Evolutionary conservation across 2,329 filamentous ascomycete genomes (phyloP).

Genomic region (Rutstroemia sp.): DNA sequence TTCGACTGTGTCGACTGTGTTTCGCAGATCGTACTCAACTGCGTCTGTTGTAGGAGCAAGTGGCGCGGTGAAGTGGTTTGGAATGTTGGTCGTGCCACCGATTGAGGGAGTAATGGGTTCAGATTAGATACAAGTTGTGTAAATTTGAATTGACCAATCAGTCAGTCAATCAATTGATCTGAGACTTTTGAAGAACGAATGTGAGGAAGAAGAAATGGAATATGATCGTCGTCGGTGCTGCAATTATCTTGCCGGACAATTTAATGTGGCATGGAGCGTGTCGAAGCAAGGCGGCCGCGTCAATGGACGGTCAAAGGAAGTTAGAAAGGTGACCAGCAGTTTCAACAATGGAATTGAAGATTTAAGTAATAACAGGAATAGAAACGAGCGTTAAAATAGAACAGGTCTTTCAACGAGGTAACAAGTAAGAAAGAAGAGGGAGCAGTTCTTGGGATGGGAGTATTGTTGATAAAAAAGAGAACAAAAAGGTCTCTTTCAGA

Average conservation of each 20-base stretch:
- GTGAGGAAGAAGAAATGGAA: background rate
- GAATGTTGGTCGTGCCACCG: background rate
- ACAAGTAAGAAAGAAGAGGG: background rate
- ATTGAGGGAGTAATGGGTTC: background rate
- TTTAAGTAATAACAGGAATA: background rate
- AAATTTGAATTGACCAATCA: too few relatives aligned
- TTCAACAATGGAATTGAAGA: background rate
- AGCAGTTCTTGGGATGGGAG: background rate
- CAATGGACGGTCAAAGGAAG: too few relatives aligned
- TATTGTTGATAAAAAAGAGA: background rate
- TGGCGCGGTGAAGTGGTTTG: background rate
- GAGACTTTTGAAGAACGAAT: background rate
- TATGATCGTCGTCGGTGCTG: background rate
- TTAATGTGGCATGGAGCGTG: background rate
- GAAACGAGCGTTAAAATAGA: background rate
- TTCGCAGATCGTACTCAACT: background rate
- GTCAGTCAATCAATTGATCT: background rate
- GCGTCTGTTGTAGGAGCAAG: background rate
- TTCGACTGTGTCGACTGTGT: background rate
- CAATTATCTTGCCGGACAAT: background rate
- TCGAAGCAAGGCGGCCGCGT: too few relatives aligned
- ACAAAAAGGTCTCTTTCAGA: background rate
- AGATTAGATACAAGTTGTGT: background rate
- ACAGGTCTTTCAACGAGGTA: background rate
- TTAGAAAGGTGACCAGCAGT: background rate